Conservation (phyloP, 495 filamentous ascomycete genomes). For the Penicillium argentinense region DNA sequence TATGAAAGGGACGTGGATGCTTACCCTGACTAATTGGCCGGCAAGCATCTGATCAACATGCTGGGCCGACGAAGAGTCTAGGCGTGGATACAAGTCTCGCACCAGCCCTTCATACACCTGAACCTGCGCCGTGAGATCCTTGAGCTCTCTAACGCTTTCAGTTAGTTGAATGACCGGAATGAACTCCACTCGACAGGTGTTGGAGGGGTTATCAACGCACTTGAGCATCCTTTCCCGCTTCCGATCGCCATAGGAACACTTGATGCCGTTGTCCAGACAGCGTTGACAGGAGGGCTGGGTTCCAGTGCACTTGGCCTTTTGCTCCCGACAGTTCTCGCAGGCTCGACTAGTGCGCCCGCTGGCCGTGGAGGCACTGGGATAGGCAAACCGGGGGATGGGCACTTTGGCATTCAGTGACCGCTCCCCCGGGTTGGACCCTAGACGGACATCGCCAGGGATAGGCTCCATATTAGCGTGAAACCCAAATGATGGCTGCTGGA, state of each 20-base stretch:
- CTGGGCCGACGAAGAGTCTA: slow-evolving; percentile 34
- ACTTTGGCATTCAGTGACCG: slow-evolving; percentile 35
- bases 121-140: slow-evolving; percentile 38
- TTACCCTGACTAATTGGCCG: slow-evolving; percentile 19
- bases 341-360: slow-evolving; percentile 52
- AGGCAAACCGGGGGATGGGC: slow-evolving; percentile 36
- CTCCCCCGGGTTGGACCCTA: slow-evolving; percentile 13
- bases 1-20: slow-evolving; percentile 1
- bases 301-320: slow-evolving; percentile 65
- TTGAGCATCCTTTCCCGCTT: slow-evolving; percentile 59
- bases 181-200: too few species aligned
- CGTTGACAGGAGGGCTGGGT: slow-evolving; percentile 56
- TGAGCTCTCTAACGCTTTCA: slow-evolving; percentile 35
- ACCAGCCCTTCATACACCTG: slow-evolving; percentile 37
- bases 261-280: slow-evolving; percentile 51
- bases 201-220: too few species aligned
- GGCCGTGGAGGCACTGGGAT: slow-evolving; percentile 26
- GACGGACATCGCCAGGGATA: slow-evolving; percentile 16
- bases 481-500: slow-evolving; percentile 12
- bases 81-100: slow-evolving; percentile 33
- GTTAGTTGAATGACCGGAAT: slow-evolving; percentile 10
- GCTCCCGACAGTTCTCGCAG: slow-evolving; percentile 73
- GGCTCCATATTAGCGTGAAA: slow-evolving; percentile 16
- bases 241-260: slow-evolving; percentile 56
- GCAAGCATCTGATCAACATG: slow-evolving; percentile 37